Percentiles rank a stretch among this genome's conserved stretches.
phyloP scores from a whole-genome alignment of 495 filamentous ascomycete genomes.

The Penicillium subrubescens region DNA sequence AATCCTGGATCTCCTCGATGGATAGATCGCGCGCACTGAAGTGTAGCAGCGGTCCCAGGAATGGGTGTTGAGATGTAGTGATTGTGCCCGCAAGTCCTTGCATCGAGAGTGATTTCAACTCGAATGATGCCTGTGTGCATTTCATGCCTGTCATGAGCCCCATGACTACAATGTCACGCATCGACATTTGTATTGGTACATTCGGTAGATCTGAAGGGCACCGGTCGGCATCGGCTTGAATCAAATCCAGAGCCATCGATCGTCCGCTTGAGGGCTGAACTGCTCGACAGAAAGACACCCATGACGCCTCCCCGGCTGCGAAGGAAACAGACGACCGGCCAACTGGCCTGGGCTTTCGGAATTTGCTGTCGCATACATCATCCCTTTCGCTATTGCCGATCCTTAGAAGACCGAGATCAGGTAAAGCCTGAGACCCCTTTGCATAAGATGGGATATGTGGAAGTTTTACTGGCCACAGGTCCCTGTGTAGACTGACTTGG shows the following conservation, averaged over 20 bases:
- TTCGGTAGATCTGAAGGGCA: conserved; percentile 9
- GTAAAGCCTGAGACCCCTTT: not conserved
- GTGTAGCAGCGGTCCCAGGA: conserved; percentile 8
- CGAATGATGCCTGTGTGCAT: conserved; percentile 10
- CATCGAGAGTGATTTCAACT: conserved; percentile 10
- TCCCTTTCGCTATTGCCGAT: not conserved
- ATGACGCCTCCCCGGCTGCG: conserved; percentile 6
- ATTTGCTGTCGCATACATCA: not conserved
- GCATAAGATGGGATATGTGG: conserved; percentile 12
- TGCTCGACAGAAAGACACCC: conserved; percentile 11
- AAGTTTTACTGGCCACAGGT: conserved; percentile 5
- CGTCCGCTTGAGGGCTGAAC: conserved; percentile 4
- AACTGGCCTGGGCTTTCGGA: too few relatives aligned
- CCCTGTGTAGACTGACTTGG: conserved; percentile 3
- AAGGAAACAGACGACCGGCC: not conserved
- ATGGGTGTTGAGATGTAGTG: conserved; percentile 9
- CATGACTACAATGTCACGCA: conserved; percentile 9
- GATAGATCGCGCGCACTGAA: conserved; percentile 10
- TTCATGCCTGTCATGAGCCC: conserved; percentile 12
- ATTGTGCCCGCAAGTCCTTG: conserved; percentile 9
- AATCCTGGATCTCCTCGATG: not conserved
- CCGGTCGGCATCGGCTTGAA: conserved; percentile 6
- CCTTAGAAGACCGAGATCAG: not conserved
- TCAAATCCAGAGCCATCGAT: conserved; percentile 9
- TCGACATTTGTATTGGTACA: conserved; percentile 12